Conservation (phyloP, 73 alveolate species). For the Paramecium sexaurelia region DNA sequence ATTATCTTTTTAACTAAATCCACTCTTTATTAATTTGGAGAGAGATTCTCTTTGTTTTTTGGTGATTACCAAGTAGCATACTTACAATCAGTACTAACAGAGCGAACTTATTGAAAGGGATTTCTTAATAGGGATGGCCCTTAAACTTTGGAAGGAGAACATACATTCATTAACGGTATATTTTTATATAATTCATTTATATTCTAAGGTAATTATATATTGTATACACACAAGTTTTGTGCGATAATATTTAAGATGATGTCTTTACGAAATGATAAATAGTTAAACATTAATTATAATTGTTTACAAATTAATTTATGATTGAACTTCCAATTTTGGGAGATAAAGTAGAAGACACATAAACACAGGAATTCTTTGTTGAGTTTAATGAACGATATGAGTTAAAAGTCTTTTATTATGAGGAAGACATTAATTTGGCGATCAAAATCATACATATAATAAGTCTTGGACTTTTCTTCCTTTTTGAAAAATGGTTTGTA, state of each 20-base stretch:
- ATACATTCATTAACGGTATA: constrained; percentile 37
- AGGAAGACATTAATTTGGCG: background rate
- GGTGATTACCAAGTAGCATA: constrained; percentile 36
- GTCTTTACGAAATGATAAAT: background rate
- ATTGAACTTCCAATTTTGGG: constrained; percentile 21
- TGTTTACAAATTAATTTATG: background rate
- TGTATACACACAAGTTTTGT: background rate
- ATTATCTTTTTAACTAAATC: constrained; percentile 37
- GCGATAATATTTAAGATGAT: background rate
- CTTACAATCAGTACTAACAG: constrained; percentile 11
- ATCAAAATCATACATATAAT: background rate
- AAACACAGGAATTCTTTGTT: background rate
- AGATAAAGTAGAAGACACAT: background rate
- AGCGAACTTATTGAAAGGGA: constrained; percentile 21
- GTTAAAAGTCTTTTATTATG: background rate
- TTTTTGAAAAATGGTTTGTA: constrained; percentile 1
- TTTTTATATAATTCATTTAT: background rate
- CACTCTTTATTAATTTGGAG: constrained; percentile 1
- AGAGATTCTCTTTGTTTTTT: background rate
- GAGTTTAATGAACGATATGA: constrained; percentile 27
- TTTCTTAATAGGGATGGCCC: background rate
- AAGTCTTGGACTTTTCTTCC: background rate
- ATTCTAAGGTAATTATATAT: background rate
- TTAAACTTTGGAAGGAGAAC: constrained; percentile 14
- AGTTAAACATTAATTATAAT: background rate